phyloP scores from a whole-genome alignment of 495 filamentous ascomycete genomes.

The Alectoria sarmentosa region DNA sequence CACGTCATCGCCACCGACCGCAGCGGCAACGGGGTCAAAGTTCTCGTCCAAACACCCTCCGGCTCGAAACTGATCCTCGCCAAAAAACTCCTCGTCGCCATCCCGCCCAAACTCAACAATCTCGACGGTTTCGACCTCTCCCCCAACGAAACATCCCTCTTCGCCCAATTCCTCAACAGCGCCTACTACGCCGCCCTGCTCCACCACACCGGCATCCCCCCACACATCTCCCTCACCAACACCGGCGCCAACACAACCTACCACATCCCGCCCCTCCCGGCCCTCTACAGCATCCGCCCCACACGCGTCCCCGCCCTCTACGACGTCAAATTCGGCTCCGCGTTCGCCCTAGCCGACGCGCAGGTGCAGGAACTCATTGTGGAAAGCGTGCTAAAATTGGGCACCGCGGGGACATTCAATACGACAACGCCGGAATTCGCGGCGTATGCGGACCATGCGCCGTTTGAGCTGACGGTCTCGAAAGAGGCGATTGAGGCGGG shows the following conservation, averaged over 20 bases:
- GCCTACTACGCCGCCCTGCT: slow-evolving; percentile 42
- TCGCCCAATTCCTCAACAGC: slow-evolving; percentile 33
- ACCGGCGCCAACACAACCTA: slow-evolving; percentile 29
- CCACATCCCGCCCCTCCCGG: slow-evolving; percentile 28
- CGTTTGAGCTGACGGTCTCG: slow-evolving; percentile 31
- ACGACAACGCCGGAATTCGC: slow-evolving; percentile 25
- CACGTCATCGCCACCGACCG: slow-evolving; percentile 31
- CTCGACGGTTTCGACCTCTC: slow-evolving; percentile 34
- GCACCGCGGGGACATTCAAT: slow-evolving; percentile 19
- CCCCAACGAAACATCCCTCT: slow-evolving; percentile 32
- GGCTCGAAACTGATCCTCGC: slow-evolving; percentile 36
- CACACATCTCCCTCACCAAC: slow-evolving; percentile 28
- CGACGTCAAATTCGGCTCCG: slow-evolving; percentile 19
- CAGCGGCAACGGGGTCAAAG: slow-evolving; percentile 20
- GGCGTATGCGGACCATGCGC: slow-evolving; percentile 26
- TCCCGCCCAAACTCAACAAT: slow-evolving; percentile 35
- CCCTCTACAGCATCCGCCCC: slow-evolving; percentile 24
- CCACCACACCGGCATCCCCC: slow-evolving; percentile 36
- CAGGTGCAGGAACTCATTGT: slow-evolving; percentile 23
- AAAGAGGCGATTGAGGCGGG: slow-evolving; percentile 36
- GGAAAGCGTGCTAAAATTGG: slow-evolving; percentile 17
- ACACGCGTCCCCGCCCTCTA: slow-evolving; percentile 18
- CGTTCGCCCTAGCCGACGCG: slow-evolving; percentile 16
- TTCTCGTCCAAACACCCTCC: slow-evolving; percentile 32
- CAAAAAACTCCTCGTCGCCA: slow-evolving; percentile 41